These are phyloP conservation scores for Aureobasidium musti DNA, from an alignment of 2,329 filamentous ascomycete species.

Conservation along the genomic window DNA sequence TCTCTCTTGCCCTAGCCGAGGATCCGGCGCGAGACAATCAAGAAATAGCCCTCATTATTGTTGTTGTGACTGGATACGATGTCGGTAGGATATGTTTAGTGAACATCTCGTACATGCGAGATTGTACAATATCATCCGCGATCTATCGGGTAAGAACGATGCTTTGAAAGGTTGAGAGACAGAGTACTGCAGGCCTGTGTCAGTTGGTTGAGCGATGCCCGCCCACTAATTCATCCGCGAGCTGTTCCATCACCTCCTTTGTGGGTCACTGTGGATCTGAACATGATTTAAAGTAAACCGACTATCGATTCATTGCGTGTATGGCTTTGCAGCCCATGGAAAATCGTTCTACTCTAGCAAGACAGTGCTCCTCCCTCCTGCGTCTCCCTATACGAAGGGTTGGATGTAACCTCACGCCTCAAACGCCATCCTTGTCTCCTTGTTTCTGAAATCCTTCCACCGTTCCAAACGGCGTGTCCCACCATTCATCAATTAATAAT, in stretches of 20 bases:
- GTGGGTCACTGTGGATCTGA: constrained; percentile 21
- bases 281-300: constrained; percentile 1
- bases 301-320: constrained; percentile 24
- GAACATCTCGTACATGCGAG: neutral
- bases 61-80: neutral
- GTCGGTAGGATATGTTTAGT: neutral
- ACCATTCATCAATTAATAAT: constrained; percentile 33
- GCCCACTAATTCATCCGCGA: neutral
- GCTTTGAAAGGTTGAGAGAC: neutral
- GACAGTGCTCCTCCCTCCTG: constrained; percentile 13
- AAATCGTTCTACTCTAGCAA: constrained; percentile 19
- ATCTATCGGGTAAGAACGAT: neutral
- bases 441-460: constrained; percentile 9
- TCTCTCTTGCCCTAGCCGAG: neutral
- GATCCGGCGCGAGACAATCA: constrained; percentile 1
- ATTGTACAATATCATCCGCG: neutral
- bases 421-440: constrained; percentile 27
- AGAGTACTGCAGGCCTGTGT: neutral
- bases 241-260: neutral
- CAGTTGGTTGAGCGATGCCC: neutral
- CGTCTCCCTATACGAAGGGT: constrained; percentile 1
- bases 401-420: constrained; percentile 21
- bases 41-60: neutral
- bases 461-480: constrained; percentile 15
- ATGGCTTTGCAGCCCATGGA: constrained; percentile 13